Conservation (phyloP, 1,284 basidiomycete species). For the Trametes sp. region DNA sequence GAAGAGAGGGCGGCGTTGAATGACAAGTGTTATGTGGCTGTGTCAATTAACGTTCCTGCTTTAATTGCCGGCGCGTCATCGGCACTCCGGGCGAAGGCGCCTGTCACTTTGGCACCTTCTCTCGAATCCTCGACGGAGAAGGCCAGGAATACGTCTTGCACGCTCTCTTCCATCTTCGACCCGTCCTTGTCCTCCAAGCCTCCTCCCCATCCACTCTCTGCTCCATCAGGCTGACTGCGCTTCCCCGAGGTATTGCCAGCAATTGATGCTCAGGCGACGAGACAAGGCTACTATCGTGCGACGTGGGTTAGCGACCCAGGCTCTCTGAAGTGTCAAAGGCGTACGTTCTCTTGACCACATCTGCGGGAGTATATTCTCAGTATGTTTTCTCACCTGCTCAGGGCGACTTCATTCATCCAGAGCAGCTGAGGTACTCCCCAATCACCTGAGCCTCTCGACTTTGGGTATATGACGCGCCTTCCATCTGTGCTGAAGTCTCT, state of each 20-base stretch:
- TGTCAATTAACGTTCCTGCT: slow-evolving; percentile 2
- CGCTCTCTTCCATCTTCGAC: not conserved
- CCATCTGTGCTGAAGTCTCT: not conserved
- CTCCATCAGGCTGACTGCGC: too few species aligned
- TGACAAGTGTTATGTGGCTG: slow-evolving; percentile 9
- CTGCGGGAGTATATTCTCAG: too few species aligned
- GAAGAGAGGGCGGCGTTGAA: not conserved
- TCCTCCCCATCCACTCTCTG: not conserved
- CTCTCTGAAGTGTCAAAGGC: too few species aligned
- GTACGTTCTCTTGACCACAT: too few species aligned
- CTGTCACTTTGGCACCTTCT: not conserved
- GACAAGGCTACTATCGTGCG: too few species aligned
- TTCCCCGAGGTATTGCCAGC: too few species aligned
- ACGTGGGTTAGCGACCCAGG: too few species aligned
- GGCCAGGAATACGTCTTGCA: not conserved
- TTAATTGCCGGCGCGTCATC: slow-evolving; percentile 12
- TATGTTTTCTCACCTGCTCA: too few species aligned
- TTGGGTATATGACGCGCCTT: not conserved
- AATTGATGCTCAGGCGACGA: too few species aligned
- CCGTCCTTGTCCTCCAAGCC: not conserved
- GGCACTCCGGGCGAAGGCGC: not conserved
- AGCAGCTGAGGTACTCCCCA: too few species aligned
- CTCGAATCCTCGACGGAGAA: not conserved
- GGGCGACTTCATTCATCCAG: too few species aligned
- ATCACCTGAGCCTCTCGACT: too few species aligned